phyloP scores from a whole-genome alignment of 495 filamentous ascomycete genomes.

The Lepidopterella palustris region DNA sequence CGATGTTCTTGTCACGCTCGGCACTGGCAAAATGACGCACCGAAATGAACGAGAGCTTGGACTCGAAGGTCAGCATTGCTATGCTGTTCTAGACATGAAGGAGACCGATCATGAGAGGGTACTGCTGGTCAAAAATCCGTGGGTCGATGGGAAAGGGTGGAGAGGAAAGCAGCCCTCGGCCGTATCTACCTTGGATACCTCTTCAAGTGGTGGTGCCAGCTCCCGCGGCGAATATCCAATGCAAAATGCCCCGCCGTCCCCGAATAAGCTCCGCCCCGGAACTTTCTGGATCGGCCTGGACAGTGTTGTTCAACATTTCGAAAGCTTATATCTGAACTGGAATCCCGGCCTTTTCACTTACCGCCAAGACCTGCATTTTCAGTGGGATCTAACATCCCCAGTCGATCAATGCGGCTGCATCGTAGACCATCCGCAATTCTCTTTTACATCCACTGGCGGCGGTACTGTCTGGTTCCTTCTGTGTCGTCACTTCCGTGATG shows the following conservation, averaged over 20 bases:
- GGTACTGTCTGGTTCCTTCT: slow-evolving; percentile 77
- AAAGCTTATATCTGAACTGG: slow-evolving; percentile 96
- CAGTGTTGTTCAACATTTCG: slow-evolving; percentile 80
- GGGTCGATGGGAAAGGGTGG: slow-evolving; percentile 75
- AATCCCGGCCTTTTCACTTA: slow-evolving; percentile 76
- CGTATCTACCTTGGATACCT: slow-evolving; percentile 9
- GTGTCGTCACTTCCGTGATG: slow-evolving; percentile 65
- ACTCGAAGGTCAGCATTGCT: slow-evolving; percentile 84
- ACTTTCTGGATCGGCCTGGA: slow-evolving; percentile 85
- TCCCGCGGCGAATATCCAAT: neutral
- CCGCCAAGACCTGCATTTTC: slow-evolving; percentile 83
- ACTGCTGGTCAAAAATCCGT: slow-evolving; percentile 90
- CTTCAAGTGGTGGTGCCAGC: neutral
- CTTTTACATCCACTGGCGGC: slow-evolving; percentile 50
- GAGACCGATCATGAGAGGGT: slow-evolving; percentile 55
- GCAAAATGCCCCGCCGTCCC: neutral
- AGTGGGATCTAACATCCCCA: slow-evolving; percentile 60
- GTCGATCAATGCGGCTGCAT: slow-evolving; percentile 50
- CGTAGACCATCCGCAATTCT: slow-evolving; percentile 76
- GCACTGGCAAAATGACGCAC: slow-evolving; percentile 71
- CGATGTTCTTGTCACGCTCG: slow-evolving; percentile 82
- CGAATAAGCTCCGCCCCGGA: neutral
- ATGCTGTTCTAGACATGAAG: slow-evolving; percentile 78
- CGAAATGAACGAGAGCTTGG: slow-evolving; percentile 74
- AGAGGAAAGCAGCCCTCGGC: slow-evolving; percentile 38